A percentile compares a stretch with the other conserved stretches of the same genome.
Conservation (phyloP, 1,284 basidiomycete species). For the Cryptococcus neoformans region DNA sequence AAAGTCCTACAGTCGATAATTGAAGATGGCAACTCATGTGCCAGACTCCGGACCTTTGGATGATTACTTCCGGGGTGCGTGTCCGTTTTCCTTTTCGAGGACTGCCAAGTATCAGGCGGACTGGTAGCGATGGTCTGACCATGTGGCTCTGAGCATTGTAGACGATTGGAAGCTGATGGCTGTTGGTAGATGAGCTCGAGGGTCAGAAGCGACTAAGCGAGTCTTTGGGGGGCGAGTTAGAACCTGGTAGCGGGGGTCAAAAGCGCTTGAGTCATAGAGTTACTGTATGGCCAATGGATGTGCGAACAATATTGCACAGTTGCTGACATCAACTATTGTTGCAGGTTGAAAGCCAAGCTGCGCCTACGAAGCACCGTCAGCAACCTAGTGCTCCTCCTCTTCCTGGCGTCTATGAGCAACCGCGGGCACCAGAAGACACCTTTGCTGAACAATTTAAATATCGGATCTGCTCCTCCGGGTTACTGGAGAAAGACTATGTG, state of each 20-base stretch:
- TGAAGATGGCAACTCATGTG: conserved; percentile 14
- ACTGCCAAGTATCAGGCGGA: neutral
- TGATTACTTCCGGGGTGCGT: conserved; percentile 23
- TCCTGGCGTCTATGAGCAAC: conserved; percentile 2
- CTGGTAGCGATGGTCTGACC: neutral
- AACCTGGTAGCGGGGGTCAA: neutral
- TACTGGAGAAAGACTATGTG: conserved; percentile 40
- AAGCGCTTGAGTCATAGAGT: neutral
- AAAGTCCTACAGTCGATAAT: too few species aligned
- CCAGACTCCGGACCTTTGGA: conserved; percentile 18
- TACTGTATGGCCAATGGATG: neutral
- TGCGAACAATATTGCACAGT: neutral
- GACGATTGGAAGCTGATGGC: neutral
- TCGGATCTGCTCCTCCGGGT: conserved; percentile 37
- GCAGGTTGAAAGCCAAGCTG: neutral
- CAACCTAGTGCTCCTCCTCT: neutral
- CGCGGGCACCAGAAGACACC: conserved; percentile 7
- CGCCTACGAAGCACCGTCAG: neutral
- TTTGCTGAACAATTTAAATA: conserved; percentile 45
- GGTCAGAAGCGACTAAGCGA: neutral
- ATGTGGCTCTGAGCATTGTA: neutral
- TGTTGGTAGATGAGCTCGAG: conserved; percentile 1
- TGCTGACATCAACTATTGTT: neutral
- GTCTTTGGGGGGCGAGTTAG: neutral
- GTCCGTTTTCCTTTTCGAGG: neutral